Evolutionary conservation across 2,329 filamentous ascomycete genomes (phyloP), one percentile per base, ranked within the genome.

Genomic region (Xylariaceae sp.): DNA sequence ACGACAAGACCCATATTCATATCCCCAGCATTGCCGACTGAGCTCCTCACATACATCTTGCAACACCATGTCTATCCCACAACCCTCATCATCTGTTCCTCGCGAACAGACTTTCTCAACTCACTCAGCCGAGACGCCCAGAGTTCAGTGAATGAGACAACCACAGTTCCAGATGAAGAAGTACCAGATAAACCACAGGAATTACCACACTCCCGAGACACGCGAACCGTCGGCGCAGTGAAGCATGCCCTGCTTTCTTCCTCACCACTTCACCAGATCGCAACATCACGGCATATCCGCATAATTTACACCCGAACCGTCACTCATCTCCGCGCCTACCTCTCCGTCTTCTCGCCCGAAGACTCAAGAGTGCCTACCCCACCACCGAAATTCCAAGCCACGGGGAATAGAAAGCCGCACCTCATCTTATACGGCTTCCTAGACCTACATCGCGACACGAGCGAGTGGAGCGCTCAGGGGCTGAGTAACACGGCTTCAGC

Each of bases 391-490:
- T 11, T 41, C 17, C 14, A 45, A 2, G 11, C 12, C 50, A 22
- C 19, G 46, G 31, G 52, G 13, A 43, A 46, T 28, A 47, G 56
- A 19, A 50, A 55, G 17, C 77, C 80, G 1, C 66, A 77, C 18
- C 70, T 90, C 3, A 66, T 89, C 1, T 69, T 88, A 1, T 87
- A 89, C 60, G 84, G 86, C 46, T 76, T 88, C 40, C 63, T 91
- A 14, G 73, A 78, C 17, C 67, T 88, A 40, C 89, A 92, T 66
- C 78, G 81, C 19, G 77, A 81, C 48, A 88, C 86, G 0, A 83
- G 83, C 56, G 86, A 89, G 54, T 91, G 87, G 81, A 90, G 86
- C 46, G 87, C 84, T 0, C 88, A 91, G 68, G 89, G 88, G 0
- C 67, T 92, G 12, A 77, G 81, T 17, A 77, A 77, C 51, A 85